Evolutionary conservation across 768 basidiomycete species (phyloP), one percentile per base, ranked within the genome.

Genomic region (Infundibulicybe gibba): DNA sequence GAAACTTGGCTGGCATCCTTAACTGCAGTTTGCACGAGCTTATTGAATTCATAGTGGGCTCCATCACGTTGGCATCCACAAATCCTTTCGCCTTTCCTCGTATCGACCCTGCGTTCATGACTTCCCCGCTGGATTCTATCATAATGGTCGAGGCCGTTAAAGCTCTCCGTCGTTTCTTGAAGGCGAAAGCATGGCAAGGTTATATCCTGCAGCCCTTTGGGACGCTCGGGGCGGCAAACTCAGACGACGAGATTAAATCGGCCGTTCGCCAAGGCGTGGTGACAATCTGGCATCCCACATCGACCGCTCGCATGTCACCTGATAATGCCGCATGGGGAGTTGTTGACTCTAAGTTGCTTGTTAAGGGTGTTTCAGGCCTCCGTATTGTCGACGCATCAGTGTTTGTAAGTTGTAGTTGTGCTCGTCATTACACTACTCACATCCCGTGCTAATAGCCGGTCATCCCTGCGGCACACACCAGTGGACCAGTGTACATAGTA

Each of bases 41-140:
- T 11, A 17, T 3, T 3, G 8, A 10, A 2, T n/a, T 54, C 21
- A 17, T 31, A 64, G 63, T 50, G 30, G 63, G 63, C 4, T 49
- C 47, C 14, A 33, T 65, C 5, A 57, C 54, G n/a, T 52, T 76
- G 48, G 69, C 62, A 37, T 69, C 72, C 5, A 65, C 62, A 6
- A 57, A 67, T 51, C 63, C 73, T 14, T 77, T 76, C 60, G 65
- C 61, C 31, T 39, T 58, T 35, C 76, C 77, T 0, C 44, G 58
- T 14, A 75, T 79, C 54, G 68, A 79, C 52, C 72, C 74, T 0
- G 69, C 67, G 42, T 69, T 76, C 59, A 64, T 70, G 10, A 54
- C 43, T 11, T 44, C 40, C 12, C 44, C 39, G 12, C 56, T 58
- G 37, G 64, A 63, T 46, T 41, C 58, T 10, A 49, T 46, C 16